Conservation (phyloP, 768 basidiomycete genomes). For the Pisolithus albus region DNA sequence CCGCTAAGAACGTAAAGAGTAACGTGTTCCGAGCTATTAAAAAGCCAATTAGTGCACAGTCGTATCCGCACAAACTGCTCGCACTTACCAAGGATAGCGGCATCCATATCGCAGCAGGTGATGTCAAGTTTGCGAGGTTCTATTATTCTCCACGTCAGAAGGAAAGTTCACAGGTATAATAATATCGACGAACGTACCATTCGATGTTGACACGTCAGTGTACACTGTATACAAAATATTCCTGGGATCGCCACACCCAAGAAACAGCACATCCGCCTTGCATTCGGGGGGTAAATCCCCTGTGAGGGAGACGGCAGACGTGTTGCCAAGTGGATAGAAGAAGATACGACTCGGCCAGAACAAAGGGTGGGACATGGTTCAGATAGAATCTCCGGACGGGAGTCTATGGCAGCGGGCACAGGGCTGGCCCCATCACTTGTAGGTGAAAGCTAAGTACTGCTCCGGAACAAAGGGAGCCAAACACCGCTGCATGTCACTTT, state of each 20-base stretch:
- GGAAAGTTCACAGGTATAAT: neutral
- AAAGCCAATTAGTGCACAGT: neutral
- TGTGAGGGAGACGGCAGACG: slow-evolving; percentile 40
- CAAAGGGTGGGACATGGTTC: slow-evolving; percentile 36
- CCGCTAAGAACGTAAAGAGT: slow-evolving; percentile 23
- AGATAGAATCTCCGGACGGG: too few species aligned
- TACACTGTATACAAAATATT: slow-evolving; percentile 41
- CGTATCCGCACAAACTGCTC: neutral
- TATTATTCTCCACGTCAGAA: slow-evolving; percentile 1
- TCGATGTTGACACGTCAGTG: neutral
- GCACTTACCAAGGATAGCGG: slow-evolving; percentile 23
- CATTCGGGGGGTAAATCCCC: slow-evolving; percentile 38
- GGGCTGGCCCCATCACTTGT: too few species aligned
- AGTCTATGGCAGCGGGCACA: too few species aligned
- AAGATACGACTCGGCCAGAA: slow-evolving; percentile 37
- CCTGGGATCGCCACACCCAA: slow-evolving; percentile 48
- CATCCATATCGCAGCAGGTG: slow-evolving; percentile 25
- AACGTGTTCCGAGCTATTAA: slow-evolving; percentile 23
- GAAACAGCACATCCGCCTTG: slow-evolving; percentile 37
- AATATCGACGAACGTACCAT: neutral
- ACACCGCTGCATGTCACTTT: too few species aligned
- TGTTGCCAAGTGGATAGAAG: slow-evolving; percentile 53
- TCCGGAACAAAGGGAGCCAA: too few species aligned
- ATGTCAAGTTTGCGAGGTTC: slow-evolving; percentile 21
- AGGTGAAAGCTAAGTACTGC: too few species aligned